Evolutionary conservation across 148 eudicot genomes (phyloP).

Genomic region (Heliosperma pusillum): DNA sequence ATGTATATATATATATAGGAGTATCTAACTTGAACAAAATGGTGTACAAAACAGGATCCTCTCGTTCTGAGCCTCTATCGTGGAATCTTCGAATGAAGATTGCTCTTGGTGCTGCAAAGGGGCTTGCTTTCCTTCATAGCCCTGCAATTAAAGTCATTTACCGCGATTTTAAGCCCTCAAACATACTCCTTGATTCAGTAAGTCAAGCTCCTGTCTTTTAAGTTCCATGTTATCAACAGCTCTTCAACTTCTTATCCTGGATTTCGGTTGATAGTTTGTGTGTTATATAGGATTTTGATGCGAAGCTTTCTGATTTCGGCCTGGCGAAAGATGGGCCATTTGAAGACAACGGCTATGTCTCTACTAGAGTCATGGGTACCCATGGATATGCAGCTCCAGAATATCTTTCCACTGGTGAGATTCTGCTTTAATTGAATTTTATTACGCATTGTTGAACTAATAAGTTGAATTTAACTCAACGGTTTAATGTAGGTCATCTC

Average conservation of each 20-base stretch:
- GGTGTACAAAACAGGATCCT: slow-evolving; percentile 41
- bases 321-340: slow-evolving; percentile 80
- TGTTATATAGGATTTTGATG: slow-evolving; percentile 45
- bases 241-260: background rate
- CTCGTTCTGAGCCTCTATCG: slow-evolving; percentile 60
- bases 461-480: no score
- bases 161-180: slow-evolving; percentile 76
- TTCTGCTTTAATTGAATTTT: background rate
- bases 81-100: slow-evolving; percentile 77
- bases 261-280: background rate
- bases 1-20: background rate
- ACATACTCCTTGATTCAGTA: slow-evolving; percentile 83
- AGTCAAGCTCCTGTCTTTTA: slow-evolving; percentile 20
- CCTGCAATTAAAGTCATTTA: slow-evolving; percentile 75
- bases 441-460: background rate
- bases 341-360: slow-evolving; percentile 66
- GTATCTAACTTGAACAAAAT: slow-evolving; percentile 13
- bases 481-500: slow-evolving; percentile 50
- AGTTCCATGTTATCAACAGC: background rate
- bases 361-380: slow-evolving; percentile 75
- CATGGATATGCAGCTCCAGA: slow-evolving; percentile 47
- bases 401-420: slow-evolving; percentile 37
- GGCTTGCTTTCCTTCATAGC: slow-evolving; percentile 82
- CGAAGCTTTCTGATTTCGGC: slow-evolving; percentile 88
- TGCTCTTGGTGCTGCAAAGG: slow-evolving; percentile 85